These are phyloP conservation scores for Solanum paucissectum DNA, from an alignment of 257 asterid genomes.

Conservation along the genomic window DNA sequence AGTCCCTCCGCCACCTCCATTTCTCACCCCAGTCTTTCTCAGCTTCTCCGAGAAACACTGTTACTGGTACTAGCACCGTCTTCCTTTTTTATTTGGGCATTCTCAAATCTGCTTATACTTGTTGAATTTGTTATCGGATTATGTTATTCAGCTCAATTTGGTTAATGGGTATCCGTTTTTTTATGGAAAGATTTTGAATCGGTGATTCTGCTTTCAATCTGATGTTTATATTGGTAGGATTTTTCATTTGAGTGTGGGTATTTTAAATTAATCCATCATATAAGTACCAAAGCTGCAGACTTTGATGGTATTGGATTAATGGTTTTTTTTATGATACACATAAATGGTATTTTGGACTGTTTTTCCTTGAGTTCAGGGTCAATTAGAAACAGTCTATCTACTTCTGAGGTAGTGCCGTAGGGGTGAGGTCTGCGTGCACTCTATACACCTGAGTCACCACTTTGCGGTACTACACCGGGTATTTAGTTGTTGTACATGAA, in stretches of 20 bases:
- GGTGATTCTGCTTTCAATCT: neutral
- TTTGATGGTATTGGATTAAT: neutral
- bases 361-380: neutral
- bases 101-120: neutral
- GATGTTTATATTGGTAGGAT: neutral
- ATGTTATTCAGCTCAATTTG: neutral
- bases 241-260: neutral
- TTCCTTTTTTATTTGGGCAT: neutral
- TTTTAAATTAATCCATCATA: neutral
- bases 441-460: neutral
- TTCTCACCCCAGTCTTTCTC: constrained; percentile 32
- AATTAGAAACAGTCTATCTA: neutral
- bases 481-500: neutral
- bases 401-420: neutral
- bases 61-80: constrained; percentile 13
- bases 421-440: neutral
- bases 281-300: neutral
- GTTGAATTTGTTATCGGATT: too few relatives aligned
- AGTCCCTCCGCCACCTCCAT: constrained; percentile 52
- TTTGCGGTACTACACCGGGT: neutral
- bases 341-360: neutral
- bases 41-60: constrained; percentile 18
- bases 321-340: neutral
- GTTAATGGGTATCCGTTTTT: neutral
- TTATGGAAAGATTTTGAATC: neutral